A percentile compares a stretch with the other conserved stretches of the same genome.
Conservation (phyloP, 2,329 filamentous ascomycete species). For the Ceratocystis ficicola region DNA sequence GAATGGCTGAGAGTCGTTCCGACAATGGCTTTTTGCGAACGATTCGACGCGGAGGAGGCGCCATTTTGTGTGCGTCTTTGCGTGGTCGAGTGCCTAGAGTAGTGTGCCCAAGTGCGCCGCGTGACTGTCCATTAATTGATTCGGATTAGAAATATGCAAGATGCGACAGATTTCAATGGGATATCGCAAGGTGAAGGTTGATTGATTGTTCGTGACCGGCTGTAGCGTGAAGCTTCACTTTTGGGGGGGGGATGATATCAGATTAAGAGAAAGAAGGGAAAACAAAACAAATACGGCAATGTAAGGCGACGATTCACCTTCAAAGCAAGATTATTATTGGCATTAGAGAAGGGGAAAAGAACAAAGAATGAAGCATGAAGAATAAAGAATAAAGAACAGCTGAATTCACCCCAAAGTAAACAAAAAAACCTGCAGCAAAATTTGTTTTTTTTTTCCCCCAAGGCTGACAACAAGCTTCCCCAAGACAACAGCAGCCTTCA, state of each 20-base stretch:
- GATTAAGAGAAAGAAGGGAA: neutral
- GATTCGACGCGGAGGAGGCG: conserved; percentile 47
- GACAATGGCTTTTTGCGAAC: conserved; percentile 67
- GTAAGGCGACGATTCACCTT: neutral
- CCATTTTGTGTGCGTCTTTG: conserved; percentile 4
- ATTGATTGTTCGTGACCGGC: too few species aligned
- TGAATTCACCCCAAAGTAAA: neutral
- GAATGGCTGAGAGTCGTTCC: conserved; percentile 66
- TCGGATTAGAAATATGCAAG: too few species aligned
- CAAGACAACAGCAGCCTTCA: neutral
- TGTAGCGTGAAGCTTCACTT: neutral
- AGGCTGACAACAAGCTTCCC: conserved; percentile 7
- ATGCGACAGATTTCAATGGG: too few species aligned
- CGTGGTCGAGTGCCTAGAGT: neutral
- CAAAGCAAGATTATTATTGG: too few species aligned
- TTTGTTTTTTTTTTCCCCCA: neutral
- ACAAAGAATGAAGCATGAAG: neutral
- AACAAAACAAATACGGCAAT: neutral
- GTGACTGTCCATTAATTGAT: too few species aligned
- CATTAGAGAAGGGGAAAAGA: too few species aligned
- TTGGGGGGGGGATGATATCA: neutral
- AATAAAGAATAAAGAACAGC: neutral
- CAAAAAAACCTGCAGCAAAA: neutral
- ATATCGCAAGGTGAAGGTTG: too few species aligned
- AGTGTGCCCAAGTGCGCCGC: too few species aligned